These are phyloP conservation scores for Ophiocordyceps robertsii DNA, from an alignment of 2,329 filamentous ascomycete species.

Conservation along the genomic window DNA sequence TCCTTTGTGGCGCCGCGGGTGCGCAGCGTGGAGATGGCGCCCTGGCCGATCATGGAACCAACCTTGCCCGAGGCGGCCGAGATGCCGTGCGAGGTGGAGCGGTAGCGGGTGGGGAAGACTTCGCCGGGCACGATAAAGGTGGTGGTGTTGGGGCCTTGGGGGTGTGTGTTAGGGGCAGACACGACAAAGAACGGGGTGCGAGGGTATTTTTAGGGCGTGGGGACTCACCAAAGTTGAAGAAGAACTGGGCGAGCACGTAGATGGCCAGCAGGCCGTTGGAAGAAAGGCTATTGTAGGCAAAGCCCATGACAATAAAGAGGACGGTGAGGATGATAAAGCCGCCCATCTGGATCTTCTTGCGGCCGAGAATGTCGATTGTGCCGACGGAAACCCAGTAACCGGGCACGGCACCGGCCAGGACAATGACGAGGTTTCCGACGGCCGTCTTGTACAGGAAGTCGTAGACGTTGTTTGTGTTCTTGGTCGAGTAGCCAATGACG, in stretches of 20 bases:
- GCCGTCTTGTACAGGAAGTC: conserved; percentile 60
- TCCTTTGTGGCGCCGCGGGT: conserved; percentile 25
- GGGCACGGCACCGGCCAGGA: conserved; percentile 65
- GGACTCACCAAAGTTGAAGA: conserved; percentile 38
- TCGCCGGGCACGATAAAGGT: conserved; percentile 45
- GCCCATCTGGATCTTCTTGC: conserved; percentile 62
- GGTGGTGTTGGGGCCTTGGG: conserved; percentile 36
- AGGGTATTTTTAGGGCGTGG: neutral
- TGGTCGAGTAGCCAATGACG: conserved; percentile 54
- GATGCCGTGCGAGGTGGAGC: conserved; percentile 44
- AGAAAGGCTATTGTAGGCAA: conserved; percentile 41
- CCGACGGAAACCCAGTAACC: conserved; percentile 74
- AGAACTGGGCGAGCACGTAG: conserved; percentile 43
- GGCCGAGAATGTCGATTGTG: conserved; percentile 59
- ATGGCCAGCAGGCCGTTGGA: conserved; percentile 39
- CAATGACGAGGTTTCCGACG: conserved; percentile 65
- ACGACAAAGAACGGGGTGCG: neutral
- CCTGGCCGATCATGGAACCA: conserved; percentile 43
- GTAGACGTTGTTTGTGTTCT: conserved; percentile 42
- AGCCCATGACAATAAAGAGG: conserved; percentile 49
- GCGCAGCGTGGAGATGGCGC: conserved; percentile 41
- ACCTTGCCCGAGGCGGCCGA: conserved; percentile 42
- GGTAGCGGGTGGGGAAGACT: conserved; percentile 42
- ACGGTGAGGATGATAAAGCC: conserved; percentile 48
- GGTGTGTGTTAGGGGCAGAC: neutral